These are phyloP conservation scores for Cercospora sojina DNA, from an alignment of 2,329 filamentous ascomycete species.

Conservation along the genomic window DNA sequence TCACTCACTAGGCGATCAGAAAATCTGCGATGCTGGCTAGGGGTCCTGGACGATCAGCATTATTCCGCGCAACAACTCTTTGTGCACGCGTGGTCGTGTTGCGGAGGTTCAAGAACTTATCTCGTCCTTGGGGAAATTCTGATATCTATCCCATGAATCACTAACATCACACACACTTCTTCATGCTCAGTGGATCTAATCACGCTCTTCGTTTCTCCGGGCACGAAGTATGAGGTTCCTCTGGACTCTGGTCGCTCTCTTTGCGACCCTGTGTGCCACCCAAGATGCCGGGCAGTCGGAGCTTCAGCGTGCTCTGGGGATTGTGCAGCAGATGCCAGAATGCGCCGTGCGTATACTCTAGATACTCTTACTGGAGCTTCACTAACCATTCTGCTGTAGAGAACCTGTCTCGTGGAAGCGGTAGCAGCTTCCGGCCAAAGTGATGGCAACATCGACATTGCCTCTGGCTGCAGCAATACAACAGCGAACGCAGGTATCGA, in stretches of 20 bases:
- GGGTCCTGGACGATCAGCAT: neutral
- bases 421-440: constrained; percentile 16
- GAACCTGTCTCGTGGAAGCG: constrained; percentile 16
- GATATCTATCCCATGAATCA: neutral
- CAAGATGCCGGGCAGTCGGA: constrained; percentile 20
- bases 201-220: neutral
- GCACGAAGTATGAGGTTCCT: constrained; percentile 16
- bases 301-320: constrained; percentile 11
- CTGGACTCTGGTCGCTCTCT: constrained; percentile 14
- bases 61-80: neutral
- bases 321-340: constrained; percentile 19
- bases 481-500: constrained; percentile 18
- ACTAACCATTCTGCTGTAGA: constrained; percentile 4
- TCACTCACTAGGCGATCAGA: neutral
- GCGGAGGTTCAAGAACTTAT: neutral
- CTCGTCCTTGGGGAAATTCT: neutral
- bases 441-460: constrained; percentile 15
- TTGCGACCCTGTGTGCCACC: constrained; percentile 8
- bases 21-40: neutral
- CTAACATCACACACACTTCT: neutral
- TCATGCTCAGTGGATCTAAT: neutral
- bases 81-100: neutral
- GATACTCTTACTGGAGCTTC: neutral
- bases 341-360: constrained; percentile 18
- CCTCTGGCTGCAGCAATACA: constrained; percentile 18